Base-by-base conservation (phyloP, 2,329 filamentous ascomycete species). In the Elsinoe ampelina region DNA sequence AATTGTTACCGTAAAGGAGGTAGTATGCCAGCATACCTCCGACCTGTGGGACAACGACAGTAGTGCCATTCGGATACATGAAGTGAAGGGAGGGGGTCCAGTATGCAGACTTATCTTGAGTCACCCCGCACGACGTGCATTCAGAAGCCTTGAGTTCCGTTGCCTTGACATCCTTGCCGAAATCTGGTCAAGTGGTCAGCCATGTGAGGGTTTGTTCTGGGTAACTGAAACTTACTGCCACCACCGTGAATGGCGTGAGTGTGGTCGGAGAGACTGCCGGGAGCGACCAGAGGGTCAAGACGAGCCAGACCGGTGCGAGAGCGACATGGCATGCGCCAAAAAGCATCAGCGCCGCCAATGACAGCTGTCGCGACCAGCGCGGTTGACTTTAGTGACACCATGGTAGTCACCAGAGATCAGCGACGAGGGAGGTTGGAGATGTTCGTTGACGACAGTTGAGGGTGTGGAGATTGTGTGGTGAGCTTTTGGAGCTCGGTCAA, bases 1-100 rank as follows among this genome's bases (percentile, higher is more conserved):
- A 55, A 43, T 78, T 73, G 7, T 79, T 78, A 45, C 81, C 79
- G 66, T 86, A 83, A 10, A 89, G 81, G 48, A 95, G 82, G 72
- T 96, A 96, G 78, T 97, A 96, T 83, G 85, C 86, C 67, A 95
- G 82, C 81, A 95, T 89, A 61, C 90, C 89, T 60, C 89, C 89
- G 52, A 86, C 80, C 68, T 93, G 84, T 1, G 79, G 71, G 45
- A 95, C 87, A 57, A 87, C 70, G 64, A 87, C 80, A 52, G 82
- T 82, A 57, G 82, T 75, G 58, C 85, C 81, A 63, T 87, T 85
- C 11, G 72, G 66, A 65, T 90, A 80, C 67, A 84, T 71, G 70
- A 95, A 95, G 74, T 92, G 91, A 61, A 95, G 67, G 1, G 80
- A 73, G 0, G 90, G 90, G 54, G 83, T 82, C 72, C 89, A 95